A percentile compares a stretch with the other conserved stretches of the same genome.
Conservation (phyloP, 202 grass and related monocot species). For the Setaria italica region DNA sequence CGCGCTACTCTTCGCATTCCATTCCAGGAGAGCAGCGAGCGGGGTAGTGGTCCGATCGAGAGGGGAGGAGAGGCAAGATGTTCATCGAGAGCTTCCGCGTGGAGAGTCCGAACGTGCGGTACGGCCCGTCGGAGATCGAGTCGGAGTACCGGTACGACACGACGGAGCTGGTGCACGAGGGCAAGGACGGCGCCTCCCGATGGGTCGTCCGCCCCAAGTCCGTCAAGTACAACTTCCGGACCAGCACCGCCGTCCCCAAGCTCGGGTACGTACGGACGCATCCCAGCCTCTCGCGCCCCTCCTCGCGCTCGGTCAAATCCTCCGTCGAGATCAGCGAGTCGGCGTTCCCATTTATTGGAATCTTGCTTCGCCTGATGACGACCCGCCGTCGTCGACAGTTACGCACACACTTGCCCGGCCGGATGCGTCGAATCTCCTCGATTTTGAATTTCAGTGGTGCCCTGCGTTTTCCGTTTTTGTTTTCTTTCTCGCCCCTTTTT, state of each 20-base stretch:
- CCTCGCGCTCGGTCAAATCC: too few relatives aligned
- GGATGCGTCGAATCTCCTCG: neutral
- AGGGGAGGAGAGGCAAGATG: slow-evolving; percentile 46
- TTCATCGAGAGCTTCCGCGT: slow-evolving; percentile 98
- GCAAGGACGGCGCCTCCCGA: slow-evolving; percentile 66
- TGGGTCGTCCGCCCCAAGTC: slow-evolving; percentile 89
- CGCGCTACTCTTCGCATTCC: neutral
- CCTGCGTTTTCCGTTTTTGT: neutral
- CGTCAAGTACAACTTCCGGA: slow-evolving; percentile 82
- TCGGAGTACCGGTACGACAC: slow-evolving; percentile 93
- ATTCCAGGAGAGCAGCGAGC: neutral
- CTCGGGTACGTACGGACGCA: slow-evolving; percentile 63
- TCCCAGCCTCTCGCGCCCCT: too few relatives aligned
- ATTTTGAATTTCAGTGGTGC: neutral
- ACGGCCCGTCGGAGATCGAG: slow-evolving; percentile 80
- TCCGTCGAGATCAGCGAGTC: slow-evolving; percentile 15
- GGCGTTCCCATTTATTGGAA: neutral
- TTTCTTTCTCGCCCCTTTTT: neutral
- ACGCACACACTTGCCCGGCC: too few relatives aligned
- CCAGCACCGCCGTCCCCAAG: slow-evolving; percentile 73
- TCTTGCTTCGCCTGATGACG: neutral
- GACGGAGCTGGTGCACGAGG: slow-evolving; percentile 93
- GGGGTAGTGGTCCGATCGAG: neutral
- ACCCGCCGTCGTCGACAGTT: too few relatives aligned
- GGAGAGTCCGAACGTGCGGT: slow-evolving; percentile 86